Evolutionary conservation across 768 basidiomycete genomes (phyloP).

Genomic region (Russula griseocarnosa): DNA sequence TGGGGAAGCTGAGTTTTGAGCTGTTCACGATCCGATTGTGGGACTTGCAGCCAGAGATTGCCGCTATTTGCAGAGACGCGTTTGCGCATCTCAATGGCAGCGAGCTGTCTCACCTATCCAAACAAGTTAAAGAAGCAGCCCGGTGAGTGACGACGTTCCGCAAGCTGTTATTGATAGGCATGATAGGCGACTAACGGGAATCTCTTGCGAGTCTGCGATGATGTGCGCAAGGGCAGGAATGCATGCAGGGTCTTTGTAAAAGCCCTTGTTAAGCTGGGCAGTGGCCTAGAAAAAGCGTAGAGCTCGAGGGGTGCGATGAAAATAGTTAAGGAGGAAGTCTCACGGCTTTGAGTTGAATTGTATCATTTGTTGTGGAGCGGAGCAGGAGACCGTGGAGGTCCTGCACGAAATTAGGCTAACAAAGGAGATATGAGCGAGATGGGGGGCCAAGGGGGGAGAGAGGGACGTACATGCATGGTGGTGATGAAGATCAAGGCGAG

Average conservation of each 20-base stretch:
- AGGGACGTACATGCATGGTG: constrained; percentile 4
- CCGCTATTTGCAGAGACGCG: constrained; percentile 78
- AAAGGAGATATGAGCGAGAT: neutral
- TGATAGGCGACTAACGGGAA: constrained; percentile 54
- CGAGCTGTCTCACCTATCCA: constrained; percentile 86
- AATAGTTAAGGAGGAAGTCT: constrained; percentile 35
- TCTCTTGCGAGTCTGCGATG: constrained; percentile 78
- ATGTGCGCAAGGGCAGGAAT: constrained; percentile 89
- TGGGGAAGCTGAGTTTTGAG: constrained; percentile 84
- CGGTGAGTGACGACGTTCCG: neutral
- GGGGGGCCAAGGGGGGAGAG: constrained; percentile 8
- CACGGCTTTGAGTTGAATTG: constrained; percentile 83
- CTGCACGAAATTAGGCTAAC: constrained; percentile 69
- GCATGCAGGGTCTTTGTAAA: constrained; percentile 86
- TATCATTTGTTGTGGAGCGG: constrained; percentile 86
- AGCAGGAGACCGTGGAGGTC: constrained; percentile 79
- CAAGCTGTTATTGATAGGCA: neutral
- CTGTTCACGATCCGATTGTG: constrained; percentile 63
- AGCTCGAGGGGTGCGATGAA: constrained; percentile 6
- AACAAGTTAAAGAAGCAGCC: neutral
- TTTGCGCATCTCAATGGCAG: constrained; percentile 95
- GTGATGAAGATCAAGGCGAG: constrained; percentile 15
- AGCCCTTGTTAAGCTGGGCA: constrained; percentile 83
- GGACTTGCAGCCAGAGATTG: constrained; percentile 72
- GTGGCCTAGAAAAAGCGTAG: constrained; percentile 61